phyloP scores from a whole-genome alignment of 371 early-diverging fungal genomes.

The Amoeboaphelidium occidentale region DNA sequence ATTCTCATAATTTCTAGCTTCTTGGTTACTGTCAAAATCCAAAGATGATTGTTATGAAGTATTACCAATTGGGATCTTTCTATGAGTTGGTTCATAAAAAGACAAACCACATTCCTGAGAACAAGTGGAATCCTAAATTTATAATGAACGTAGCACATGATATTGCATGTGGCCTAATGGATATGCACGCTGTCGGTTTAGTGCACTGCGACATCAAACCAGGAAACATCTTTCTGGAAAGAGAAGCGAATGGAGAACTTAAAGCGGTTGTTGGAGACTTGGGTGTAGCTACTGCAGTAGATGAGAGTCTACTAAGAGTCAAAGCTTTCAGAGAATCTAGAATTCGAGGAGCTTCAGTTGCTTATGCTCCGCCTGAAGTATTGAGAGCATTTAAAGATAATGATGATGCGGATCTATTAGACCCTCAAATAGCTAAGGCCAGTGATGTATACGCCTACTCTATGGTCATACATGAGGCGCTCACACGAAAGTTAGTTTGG shows the following conservation, averaged over 20 bases:
- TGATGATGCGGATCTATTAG: not conserved
- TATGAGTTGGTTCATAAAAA: not conserved
- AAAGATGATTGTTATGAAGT: not conserved
- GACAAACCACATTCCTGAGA: not conserved
- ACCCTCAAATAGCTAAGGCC: not conserved
- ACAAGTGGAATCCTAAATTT: not conserved
- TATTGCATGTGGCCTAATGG: not conserved
- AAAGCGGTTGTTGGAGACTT: not conserved
- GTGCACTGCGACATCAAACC: not conserved
- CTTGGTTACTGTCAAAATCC: not conserved
- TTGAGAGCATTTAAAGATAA: not conserved
- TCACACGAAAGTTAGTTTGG: not conserved
- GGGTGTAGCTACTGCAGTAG: not conserved
- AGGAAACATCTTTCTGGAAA: not conserved
- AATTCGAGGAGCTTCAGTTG: not conserved
- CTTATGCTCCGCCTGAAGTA: not conserved
- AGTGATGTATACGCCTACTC: not conserved
- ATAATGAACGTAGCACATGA: not conserved
- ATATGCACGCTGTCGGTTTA: not conserved
- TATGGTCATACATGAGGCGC: not conserved
- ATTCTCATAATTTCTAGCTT: no score
- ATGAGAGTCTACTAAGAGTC: not conserved
- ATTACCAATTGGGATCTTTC: not conserved
- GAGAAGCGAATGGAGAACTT: not conserved
- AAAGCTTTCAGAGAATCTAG: not conserved